phyloP scores from a whole-genome alignment of 2,329 filamentous ascomycete species.

The Neofusicoccum sp. region DNA sequence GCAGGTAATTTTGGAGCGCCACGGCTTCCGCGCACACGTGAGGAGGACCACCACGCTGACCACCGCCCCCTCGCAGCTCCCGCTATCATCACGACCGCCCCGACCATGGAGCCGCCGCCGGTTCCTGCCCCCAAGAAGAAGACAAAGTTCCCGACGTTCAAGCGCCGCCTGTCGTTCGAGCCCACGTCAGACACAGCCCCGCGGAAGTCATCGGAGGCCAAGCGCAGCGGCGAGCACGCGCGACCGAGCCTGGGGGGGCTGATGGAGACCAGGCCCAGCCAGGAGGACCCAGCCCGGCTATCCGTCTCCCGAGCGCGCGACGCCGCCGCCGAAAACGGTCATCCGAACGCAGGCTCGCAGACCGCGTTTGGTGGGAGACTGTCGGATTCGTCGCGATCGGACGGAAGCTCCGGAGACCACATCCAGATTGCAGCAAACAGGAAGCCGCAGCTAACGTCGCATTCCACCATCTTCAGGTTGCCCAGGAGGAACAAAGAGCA shows the following conservation, averaged over 20 bases:
- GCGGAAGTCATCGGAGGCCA: conserved; percentile 41
- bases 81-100: conserved; percentile 87
- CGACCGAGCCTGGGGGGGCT: conserved; percentile 10
- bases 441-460: conserved; percentile 55
- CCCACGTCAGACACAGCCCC: conserved; percentile 24
- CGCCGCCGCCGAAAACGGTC: conserved; percentile 61
- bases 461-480: conserved; percentile 77
- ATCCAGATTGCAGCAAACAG: conserved; percentile 38
- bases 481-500: conserved; percentile 67
- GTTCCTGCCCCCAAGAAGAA: conserved; percentile 32
- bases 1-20: conserved; percentile 31
- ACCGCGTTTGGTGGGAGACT: conserved; percentile 36
- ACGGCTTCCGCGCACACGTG: conserved; percentile 12
- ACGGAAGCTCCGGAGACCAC: conserved; percentile 69
- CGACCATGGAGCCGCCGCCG: conserved; percentile 58
- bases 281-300: conserved; percentile 55
- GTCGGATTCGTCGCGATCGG: conserved; percentile 88
- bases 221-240: conserved; percentile 24
- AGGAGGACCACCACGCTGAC: conserved; percentile 30
- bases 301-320: conserved; percentile 58
- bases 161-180: conserved; percentile 40
- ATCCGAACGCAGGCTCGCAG: conserved; percentile 44
- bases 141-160: conserved; percentile 39
- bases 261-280: conserved; percentile 5
- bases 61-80: conserved; percentile 45